These are phyloP conservation scores for Prunus yedoensis DNA, from an alignment of 331 rosid genomes.

Conservation along the genomic window DNA sequence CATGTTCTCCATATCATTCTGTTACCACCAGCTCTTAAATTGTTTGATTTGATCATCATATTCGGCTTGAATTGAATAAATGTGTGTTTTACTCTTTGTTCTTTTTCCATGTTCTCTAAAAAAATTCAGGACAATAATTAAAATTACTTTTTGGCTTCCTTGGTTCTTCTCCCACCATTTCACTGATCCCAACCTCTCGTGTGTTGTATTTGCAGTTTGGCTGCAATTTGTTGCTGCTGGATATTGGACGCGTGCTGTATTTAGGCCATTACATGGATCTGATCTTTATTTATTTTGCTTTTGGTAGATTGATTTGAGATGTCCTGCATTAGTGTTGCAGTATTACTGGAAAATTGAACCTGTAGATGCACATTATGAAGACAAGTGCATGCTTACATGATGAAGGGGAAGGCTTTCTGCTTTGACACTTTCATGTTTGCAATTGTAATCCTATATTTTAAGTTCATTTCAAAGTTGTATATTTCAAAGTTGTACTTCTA, in stretches of 20 bases:
- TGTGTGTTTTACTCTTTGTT: not conserved
- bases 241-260: slow-evolving; percentile 14
- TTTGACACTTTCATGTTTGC: too few relatives aligned
- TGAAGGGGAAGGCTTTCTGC: not conserved
- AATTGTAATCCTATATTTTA: too few relatives aligned
- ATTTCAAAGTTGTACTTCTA: too few relatives aligned
- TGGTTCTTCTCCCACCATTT: not conserved
- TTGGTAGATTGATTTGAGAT: too few relatives aligned
- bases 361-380: not conserved
- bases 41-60: not conserved
- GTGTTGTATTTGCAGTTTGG: slow-evolving; percentile 8
- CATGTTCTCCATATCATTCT: not conserved
- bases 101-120: not conserved
- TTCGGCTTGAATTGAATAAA: not conserved
- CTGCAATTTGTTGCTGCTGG: slow-evolving; percentile 26
- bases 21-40: not conserved
- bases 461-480: too few relatives aligned
- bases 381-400: not conserved
- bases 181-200: not conserved
- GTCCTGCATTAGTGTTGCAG: too few relatives aligned
- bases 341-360: too few relatives aligned
- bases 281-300: not conserved
- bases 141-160: not conserved
- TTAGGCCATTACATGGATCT: not conserved
- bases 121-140: not conserved